These are phyloP conservation scores for Remersonia thermophila DNA, from an alignment of 2,329 filamentous ascomycete species.

Conservation along the genomic window DNA sequence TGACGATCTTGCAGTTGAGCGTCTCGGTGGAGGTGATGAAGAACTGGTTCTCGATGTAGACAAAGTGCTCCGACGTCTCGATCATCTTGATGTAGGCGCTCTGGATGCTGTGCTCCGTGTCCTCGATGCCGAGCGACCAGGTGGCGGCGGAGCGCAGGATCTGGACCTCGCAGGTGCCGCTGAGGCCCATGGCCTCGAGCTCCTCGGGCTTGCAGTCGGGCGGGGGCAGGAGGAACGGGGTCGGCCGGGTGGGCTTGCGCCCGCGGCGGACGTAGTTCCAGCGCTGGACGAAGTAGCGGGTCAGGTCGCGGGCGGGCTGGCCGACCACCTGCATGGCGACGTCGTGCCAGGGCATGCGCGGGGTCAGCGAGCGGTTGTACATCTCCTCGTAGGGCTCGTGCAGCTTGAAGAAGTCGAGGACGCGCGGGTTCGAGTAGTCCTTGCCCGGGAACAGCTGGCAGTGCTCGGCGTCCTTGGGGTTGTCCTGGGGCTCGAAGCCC, in stretches of 20 bases:
- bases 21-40: constrained; percentile 91
- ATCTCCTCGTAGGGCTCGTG: constrained; percentile 96
- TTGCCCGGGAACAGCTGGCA: constrained; percentile 96
- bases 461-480: constrained; percentile 80
- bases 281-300: constrained; percentile 89
- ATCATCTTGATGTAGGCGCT: constrained; percentile 93
- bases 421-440: constrained; percentile 92
- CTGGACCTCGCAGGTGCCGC: constrained; percentile 92
- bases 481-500: constrained; percentile 67
- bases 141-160: constrained; percentile 80
- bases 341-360: constrained; percentile 98
- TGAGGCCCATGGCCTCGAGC: constrained; percentile 74
- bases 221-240: constrained; percentile 83
- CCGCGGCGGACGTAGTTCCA: constrained; percentile 96
- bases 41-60: constrained; percentile 98
- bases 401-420: constrained; percentile 87
- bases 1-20: constrained; percentile 76
- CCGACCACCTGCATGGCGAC: constrained; percentile 96
- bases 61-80: constrained; percentile 87
- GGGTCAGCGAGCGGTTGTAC: constrained; percentile 83
- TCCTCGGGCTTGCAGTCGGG: constrained; percentile 83
- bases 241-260: constrained; percentile 82
- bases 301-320: constrained; percentile 86
- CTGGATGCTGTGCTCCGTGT: constrained; percentile 89
- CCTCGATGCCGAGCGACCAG: constrained; percentile 84